These are phyloP conservation scores for Blastobotrys mokoenaii DNA, from an alignment of 805 yeast species.

Conservation along the genomic window DNA sequence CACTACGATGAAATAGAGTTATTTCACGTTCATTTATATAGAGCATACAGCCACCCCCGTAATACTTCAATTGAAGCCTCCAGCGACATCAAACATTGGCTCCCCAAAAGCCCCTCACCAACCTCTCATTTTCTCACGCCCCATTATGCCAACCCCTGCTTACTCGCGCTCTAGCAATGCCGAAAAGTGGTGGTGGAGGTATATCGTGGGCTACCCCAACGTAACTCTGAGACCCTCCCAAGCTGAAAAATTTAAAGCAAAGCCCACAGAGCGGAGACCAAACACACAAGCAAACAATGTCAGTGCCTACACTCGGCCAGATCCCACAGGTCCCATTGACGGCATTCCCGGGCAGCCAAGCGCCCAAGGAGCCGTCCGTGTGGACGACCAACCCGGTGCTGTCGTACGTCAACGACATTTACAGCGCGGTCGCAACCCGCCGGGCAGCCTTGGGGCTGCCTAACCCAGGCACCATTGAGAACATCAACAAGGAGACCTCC, in stretches of 20 bases:
- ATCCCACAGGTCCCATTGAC: slow-evolving; percentile 1
- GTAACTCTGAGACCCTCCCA: slow-evolving; percentile 4
- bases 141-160: no score
- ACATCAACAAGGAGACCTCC: slow-evolving; percentile 84
- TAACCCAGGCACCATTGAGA: slow-evolving; percentile 94
- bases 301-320: slow-evolving; percentile 22
- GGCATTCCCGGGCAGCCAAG: background rate
- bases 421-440: slow-evolving; percentile 63
- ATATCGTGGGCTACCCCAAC: slow-evolving; percentile 3
- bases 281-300: background rate
- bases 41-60: no score
- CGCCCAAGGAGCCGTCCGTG: slow-evolving; percentile 25
- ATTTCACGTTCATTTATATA: no score
- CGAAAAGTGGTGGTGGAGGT: background rate
- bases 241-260: background rate
- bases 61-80: no score
- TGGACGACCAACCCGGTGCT: slow-evolving; percentile 78
- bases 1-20: no score
- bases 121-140: no score
- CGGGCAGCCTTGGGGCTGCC: slow-evolving; percentile 72
- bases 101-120: no score
- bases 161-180: no score
- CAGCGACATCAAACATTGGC: no score
- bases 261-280: background rate
- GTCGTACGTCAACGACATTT: slow-evolving; percentile 68